Conservation (phyloP, 139 green algal genomes). For the Chlamydomonas incerta region DNA sequence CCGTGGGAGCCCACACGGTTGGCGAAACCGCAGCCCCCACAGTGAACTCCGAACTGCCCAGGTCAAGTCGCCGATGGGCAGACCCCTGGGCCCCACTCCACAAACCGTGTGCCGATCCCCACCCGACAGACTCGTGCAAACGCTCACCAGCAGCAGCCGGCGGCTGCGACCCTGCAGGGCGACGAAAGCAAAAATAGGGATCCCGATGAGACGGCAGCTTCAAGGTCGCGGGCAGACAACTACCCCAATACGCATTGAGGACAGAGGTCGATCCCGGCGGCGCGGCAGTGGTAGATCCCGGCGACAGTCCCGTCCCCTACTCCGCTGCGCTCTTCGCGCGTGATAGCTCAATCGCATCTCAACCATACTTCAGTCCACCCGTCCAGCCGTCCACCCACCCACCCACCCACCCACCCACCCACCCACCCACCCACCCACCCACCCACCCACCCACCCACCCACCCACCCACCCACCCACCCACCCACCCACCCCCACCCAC, state of each 20-base stretch:
- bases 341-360: too few species aligned
- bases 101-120: not conserved
- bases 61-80: too few species aligned
- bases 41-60: too few species aligned
- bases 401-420: too few species aligned
- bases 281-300: slow-evolving; percentile 3
- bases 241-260: not conserved
- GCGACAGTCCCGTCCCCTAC: not conserved
- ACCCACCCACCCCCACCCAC: too few species aligned
- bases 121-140: not conserved
- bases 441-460: too few species aligned
- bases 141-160: not conserved
- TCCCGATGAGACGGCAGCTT: not conserved
- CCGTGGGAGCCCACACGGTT: too few species aligned
- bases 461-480: too few species aligned
- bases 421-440: too few species aligned
- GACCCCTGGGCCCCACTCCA: not conserved
- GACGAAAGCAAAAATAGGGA: not conserved
- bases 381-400: too few species aligned
- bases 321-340: not conserved
- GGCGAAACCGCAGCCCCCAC: too few species aligned
- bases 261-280: not conserved
- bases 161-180: not conserved
- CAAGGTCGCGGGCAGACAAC: not conserved
- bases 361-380: too few species aligned